Percentiles rank a stretch among this genome's conserved stretches.
These are phyloP conservation scores for Przewalskia tangutica DNA, from an alignment of 257 asterid genomes.

Conservation along the genomic window DNA sequence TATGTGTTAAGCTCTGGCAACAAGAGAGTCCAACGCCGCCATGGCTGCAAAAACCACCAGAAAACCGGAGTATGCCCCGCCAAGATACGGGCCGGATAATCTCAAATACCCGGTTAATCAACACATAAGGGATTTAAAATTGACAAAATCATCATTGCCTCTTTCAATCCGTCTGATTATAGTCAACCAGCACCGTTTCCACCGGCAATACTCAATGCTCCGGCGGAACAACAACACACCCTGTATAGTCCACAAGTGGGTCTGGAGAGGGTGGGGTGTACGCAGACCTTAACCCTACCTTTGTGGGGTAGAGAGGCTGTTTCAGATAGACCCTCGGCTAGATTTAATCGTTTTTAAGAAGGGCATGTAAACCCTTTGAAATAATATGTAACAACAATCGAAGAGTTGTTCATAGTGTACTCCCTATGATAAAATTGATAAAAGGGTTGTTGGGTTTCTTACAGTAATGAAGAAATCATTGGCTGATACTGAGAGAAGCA, in stretches of 20 bases:
- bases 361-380: neutral
- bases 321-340: no score
- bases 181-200: neutral
- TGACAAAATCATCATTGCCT: neutral
- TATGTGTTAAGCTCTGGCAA: neutral
- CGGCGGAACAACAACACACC: no score
- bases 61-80: constrained; percentile 26
- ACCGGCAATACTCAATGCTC: no score
- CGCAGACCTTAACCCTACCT: no score
- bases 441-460: constrained; percentile 14
- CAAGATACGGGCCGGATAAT: constrained; percentile 32
- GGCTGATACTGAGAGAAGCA: constrained; percentile 40
- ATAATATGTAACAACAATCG: neutral
- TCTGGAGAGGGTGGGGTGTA: no score
- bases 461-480: neutral
- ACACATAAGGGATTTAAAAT: neutral
- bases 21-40: neutral
- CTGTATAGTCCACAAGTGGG: no score
- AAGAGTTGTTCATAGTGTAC: neutral
- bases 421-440: neutral
- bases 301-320: no score
- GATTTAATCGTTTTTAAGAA: neutral
- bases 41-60: constrained; percentile 13
- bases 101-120: neutral
- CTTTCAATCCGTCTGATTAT: neutral